These are phyloP conservation scores for Berkeleyomyces basicola DNA, from an alignment of 2,329 filamentous ascomycete species.

Conservation along the genomic window DNA sequence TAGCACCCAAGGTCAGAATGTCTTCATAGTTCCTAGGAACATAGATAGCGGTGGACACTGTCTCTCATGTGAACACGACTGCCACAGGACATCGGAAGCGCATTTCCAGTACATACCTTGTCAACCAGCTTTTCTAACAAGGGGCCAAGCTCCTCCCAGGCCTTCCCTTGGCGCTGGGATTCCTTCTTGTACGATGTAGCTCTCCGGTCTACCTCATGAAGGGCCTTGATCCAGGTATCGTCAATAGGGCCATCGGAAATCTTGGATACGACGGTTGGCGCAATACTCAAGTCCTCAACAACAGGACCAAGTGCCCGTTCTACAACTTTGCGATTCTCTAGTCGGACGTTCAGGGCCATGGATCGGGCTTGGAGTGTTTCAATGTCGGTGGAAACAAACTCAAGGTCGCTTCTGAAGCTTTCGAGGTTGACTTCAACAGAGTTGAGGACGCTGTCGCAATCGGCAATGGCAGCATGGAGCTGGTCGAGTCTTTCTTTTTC, in stretches of 20 bases:
- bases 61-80: neutral
- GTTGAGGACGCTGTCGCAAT: constrained; percentile 82
- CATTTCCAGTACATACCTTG: constrained; percentile 37
- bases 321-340: constrained; percentile 79
- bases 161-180: constrained; percentile 50
- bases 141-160: constrained; percentile 67
- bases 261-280: constrained; percentile 65
- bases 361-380: constrained; percentile 84
- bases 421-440: constrained; percentile 87
- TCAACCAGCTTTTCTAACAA: constrained; percentile 69
- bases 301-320: constrained; percentile 76
- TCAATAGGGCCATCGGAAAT: constrained; percentile 83
- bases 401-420: constrained; percentile 85
- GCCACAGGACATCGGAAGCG: neutral
- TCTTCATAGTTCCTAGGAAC: constrained; percentile 3
- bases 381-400: constrained; percentile 83
- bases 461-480: constrained; percentile 71
- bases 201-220: constrained; percentile 71
- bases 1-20: neutral
- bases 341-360: constrained; percentile 59
- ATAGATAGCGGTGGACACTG: neutral
- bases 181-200: constrained; percentile 55
- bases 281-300: constrained; percentile 81
- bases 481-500: constrained; percentile 79
- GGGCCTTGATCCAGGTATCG: constrained; percentile 67